Evolutionary conservation across 2,329 filamentous ascomycete genomes (phyloP).

Genomic region (Stagonosporopsis chrysanthemi): DNA sequence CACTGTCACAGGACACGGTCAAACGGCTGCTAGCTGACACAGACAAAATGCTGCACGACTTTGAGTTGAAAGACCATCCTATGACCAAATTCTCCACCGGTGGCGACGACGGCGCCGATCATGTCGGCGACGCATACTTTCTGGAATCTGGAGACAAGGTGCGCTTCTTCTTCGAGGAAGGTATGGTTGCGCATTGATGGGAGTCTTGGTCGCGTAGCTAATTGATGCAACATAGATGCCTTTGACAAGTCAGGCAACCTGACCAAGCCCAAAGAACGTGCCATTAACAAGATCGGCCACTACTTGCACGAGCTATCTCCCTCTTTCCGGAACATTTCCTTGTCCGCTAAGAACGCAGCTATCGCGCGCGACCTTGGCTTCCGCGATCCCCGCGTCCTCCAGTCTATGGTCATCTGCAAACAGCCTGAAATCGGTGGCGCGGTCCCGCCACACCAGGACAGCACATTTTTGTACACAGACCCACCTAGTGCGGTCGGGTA

Average conservation of each 20-base stretch:
- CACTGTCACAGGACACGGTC: conserved; percentile 72
- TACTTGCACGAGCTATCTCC: conserved; percentile 58
- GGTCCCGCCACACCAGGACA: conserved; percentile 91
- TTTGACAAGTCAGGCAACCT: conserved; percentile 72
- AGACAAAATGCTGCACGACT: conserved; percentile 73
- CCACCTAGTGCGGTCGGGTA: conserved; percentile 90
- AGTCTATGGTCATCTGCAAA: conserved; percentile 99
- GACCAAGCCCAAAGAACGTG: conserved; percentile 77
- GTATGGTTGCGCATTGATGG: conserved; percentile 36
- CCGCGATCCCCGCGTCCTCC: conserved; percentile 76
- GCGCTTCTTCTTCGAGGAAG: conserved; percentile 95
- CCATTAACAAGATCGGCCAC: conserved; percentile 75
- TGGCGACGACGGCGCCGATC: conserved; percentile 68
- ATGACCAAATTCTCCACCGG: conserved; percentile 95
- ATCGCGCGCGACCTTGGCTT: conserved; percentile 79
- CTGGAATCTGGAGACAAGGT: conserved; percentile 88
- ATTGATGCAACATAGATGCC: conserved; percentile 68
- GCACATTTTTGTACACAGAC: conserved; percentile 88
- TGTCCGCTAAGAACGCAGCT: conserved; percentile 63
- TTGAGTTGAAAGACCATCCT: conserved; percentile 83
- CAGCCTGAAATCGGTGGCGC: conserved; percentile 94
- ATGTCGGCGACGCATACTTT: conserved; percentile 96
- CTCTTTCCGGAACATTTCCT: conserved; percentile 59
- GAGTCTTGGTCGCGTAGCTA: background rate
- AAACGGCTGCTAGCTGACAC: conserved; percentile 76